phyloP scores from a whole-genome alignment of 2,329 filamentous ascomycete genomes.

The Colletotrichum melonis region DNA sequence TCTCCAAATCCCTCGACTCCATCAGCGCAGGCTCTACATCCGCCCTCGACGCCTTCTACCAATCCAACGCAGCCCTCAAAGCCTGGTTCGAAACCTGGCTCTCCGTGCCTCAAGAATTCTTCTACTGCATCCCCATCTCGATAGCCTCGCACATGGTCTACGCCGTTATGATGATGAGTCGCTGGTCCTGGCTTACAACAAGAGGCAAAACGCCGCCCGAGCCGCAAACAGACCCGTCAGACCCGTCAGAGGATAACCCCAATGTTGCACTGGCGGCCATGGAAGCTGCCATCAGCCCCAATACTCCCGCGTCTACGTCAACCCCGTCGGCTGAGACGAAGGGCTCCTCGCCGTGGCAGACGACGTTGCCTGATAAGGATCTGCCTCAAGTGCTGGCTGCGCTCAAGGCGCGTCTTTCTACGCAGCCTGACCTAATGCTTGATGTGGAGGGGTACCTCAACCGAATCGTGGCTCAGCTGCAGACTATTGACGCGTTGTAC shows the following conservation, averaged over 20 bases:
- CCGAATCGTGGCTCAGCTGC: constrained; percentile 53
- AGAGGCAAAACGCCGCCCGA: neutral
- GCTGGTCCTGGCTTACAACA: constrained; percentile 60
- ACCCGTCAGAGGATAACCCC: neutral
- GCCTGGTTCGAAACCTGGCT: constrained; percentile 63
- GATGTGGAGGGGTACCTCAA: constrained; percentile 57
- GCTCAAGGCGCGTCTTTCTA: constrained; percentile 53
- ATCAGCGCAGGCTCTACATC: constrained; percentile 51
- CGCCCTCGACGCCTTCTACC: constrained; percentile 61
- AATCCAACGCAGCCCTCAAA: constrained; percentile 58
- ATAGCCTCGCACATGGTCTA: constrained; percentile 60
- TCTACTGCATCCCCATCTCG: constrained; percentile 59
- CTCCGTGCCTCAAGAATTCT: constrained; percentile 53
- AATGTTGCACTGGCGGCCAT: constrained; percentile 20
- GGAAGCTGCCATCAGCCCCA: constrained; percentile 23
- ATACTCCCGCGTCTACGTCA: neutral
- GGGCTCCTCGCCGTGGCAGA: neutral
- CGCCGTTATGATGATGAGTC: constrained; percentile 60
- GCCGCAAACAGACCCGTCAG: neutral
- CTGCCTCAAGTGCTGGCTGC: constrained; percentile 53
- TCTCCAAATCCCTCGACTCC: constrained; percentile 55
- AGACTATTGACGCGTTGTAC: constrained; percentile 53
- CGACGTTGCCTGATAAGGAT: constrained; percentile 24
- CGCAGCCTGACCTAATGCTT: constrained; percentile 57
- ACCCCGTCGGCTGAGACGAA: neutral